These are phyloP conservation scores for Zasmidium citrigriseum DNA, from an alignment of 2,329 filamentous ascomycete species.

Conservation along the genomic window DNA sequence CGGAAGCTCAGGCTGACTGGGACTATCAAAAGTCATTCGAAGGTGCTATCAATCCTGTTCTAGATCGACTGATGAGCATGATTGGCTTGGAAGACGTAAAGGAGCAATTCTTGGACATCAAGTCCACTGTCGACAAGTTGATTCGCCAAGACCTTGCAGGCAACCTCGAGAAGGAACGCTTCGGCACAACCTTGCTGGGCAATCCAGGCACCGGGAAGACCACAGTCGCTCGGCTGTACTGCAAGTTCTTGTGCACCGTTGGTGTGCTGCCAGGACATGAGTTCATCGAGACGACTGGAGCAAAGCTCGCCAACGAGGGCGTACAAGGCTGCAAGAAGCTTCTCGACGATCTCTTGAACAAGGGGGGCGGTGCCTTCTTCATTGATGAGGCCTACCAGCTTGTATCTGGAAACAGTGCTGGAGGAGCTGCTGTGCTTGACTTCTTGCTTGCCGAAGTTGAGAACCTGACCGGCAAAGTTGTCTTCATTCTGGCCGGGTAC, in stretches of 20 bases:
- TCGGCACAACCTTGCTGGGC: constrained; percentile 64
- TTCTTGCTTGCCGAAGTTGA: constrained; percentile 73
- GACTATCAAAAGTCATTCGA: constrained; percentile 58
- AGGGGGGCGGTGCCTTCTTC: constrained; percentile 69
- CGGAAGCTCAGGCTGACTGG: constrained; percentile 59
- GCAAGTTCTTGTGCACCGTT: constrained; percentile 62
- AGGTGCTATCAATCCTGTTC: constrained; percentile 50
- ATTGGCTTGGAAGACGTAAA: constrained; percentile 73
- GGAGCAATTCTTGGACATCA: constrained; percentile 61
- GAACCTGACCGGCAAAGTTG: constrained; percentile 67
- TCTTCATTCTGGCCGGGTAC: constrained; percentile 75
- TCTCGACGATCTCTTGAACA: constrained; percentile 57
- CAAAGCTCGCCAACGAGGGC: constrained; percentile 64
- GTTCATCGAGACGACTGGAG: constrained; percentile 70
- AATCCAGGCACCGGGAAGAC: constrained; percentile 79
- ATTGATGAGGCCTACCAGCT: constrained; percentile 81
- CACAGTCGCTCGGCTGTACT: constrained; percentile 71
- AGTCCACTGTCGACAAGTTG: constrained; percentile 61
- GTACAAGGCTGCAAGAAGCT: constrained; percentile 59
- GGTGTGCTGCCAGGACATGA: constrained; percentile 61
- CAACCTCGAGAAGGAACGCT: constrained; percentile 59
- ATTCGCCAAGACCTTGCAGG: constrained; percentile 54
- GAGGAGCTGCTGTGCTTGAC: constrained; percentile 66
- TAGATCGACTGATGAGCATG: constrained; percentile 70
- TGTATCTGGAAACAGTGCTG: constrained; percentile 57